Percentiles rank a stretch among this genome's conserved stretches.
phyloP scores from a whole-genome alignment of 2,329 filamentous ascomycete species.

The Coniella lustricola region DNA sequence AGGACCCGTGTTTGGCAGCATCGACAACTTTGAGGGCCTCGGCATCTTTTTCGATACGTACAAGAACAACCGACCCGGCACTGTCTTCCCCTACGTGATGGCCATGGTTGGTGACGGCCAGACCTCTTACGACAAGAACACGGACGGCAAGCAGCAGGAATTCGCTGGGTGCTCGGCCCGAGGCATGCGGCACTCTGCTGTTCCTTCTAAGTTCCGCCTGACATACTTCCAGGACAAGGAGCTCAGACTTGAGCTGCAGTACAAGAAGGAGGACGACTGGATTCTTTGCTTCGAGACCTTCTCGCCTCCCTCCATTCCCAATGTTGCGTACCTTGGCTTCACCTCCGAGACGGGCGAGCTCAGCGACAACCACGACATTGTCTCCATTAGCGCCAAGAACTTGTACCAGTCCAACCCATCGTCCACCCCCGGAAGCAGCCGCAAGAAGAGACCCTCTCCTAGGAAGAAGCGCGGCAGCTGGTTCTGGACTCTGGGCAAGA shows the following conservation, averaged over 20 bases:
- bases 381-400: constrained; percentile 79
- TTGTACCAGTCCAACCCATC: constrained; percentile 63
- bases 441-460: constrained; percentile 30
- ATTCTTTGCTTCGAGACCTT: constrained; percentile 76
- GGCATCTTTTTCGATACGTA: constrained; percentile 98
- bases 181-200: constrained; percentile 71
- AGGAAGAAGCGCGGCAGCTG: constrained; percentile 44
- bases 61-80: constrained; percentile 96
- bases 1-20: constrained; percentile 81
- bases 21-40: constrained; percentile 86
- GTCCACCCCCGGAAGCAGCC: constrained; percentile 30
- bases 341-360: constrained; percentile 91
- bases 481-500: constrained; percentile 68
- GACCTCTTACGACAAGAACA: constrained; percentile 83
- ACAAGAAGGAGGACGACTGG: constrained; percentile 87
- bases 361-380: constrained; percentile 95
- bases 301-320: constrained; percentile 68
- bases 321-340: constrained; percentile 68
- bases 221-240: constrained; percentile 97
- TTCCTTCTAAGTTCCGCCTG: constrained; percentile 78
- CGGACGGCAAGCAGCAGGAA: constrained; percentile 90
- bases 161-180: constrained; percentile 91
- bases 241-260: constrained; percentile 84
- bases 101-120: constrained; percentile 93
- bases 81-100: constrained; percentile 97